Conservation (phyloP, 2,329 filamentous ascomycete species). For the Leptosphaerulina australis region DNA sequence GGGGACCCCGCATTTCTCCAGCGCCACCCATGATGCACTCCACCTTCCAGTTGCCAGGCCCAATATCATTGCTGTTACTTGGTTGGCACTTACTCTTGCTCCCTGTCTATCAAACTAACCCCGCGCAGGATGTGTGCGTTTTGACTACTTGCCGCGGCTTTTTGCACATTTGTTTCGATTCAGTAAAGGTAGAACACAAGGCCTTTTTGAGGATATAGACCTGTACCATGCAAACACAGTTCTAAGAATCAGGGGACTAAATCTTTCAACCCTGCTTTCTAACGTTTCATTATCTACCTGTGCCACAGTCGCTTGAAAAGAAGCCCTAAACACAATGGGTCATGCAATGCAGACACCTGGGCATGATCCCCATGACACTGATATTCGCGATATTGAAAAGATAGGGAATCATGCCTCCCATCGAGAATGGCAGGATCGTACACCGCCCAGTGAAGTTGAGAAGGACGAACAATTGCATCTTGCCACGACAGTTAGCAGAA, state of each 20-base stretch:
- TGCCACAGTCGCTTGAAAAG: not conserved
- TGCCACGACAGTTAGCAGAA: conserved; percentile 20
- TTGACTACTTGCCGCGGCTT: conserved; percentile 16
- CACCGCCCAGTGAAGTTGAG: conserved; percentile 29
- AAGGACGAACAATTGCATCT: conserved; percentile 21
- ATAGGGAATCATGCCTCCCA: not conserved
- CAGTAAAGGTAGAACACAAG: conserved; percentile 2
- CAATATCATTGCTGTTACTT: conserved; percentile 3
- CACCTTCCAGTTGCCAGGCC: not conserved
- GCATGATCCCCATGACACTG: conserved; percentile 11
- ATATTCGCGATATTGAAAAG: conserved; percentile 12
- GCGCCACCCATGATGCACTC: conserved; percentile 5
- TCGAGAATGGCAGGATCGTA: conserved; percentile 23
- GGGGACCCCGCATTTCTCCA: conserved; percentile 11
- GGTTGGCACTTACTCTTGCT: conserved; percentile 1
- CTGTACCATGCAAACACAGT: conserved; percentile 4
- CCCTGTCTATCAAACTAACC: not conserved
- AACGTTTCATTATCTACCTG: conserved; percentile 9
- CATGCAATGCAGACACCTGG: conserved; percentile 19
- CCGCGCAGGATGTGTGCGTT: conserved; percentile 2
- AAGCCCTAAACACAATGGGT: conserved; percentile 1
- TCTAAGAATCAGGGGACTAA: conserved; percentile 1
- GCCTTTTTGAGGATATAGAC: conserved; percentile 11
- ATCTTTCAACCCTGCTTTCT: conserved; percentile 6
- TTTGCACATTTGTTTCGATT: not conserved